A percentile compares a stretch with the other conserved stretches of the same genome.
Conservation (phyloP, 805 yeast genomes). For the Cyberlindnera xishuangbannaensis region DNA sequence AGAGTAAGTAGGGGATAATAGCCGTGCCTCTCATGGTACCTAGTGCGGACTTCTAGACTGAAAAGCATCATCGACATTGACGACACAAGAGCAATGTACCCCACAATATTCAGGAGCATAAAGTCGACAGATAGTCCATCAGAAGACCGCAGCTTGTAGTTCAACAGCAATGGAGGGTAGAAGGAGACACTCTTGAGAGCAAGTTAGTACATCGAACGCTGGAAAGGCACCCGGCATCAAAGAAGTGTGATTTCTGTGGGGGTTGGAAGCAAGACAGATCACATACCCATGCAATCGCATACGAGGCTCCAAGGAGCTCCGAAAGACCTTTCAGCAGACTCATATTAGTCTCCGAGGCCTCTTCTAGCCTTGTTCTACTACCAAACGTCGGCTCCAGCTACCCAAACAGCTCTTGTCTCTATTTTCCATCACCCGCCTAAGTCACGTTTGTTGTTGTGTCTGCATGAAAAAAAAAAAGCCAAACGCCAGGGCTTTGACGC, state of each 20-base stretch:
- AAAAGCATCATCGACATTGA: conserved; percentile 40
- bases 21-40: conserved; percentile 28
- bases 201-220: too few species aligned
- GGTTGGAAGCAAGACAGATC: neutral
- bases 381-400: too few species aligned
- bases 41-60: conserved; percentile 27
- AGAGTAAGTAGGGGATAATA: conserved; percentile 35
- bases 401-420: too few species aligned
- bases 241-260: too few species aligned
- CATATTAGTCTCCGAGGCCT: neutral
- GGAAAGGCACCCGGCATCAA: too few species aligned
- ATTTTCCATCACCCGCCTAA: too few species aligned
- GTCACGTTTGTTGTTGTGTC: too few species aligned
- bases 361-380: too few species aligned
- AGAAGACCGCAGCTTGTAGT: conserved; percentile 34
- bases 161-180: conserved; percentile 42
- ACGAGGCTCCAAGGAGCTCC: conserved; percentile 29
- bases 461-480: too few species aligned
- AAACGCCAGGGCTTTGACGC: too few species aligned
- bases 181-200: conserved; percentile 37
- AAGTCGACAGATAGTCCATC: conserved; percentile 48
- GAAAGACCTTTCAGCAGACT: conserved; percentile 10
- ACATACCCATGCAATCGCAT: conserved; percentile 36
- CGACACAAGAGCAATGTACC: conserved; percentile 38
- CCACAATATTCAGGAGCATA: conserved; percentile 38